These are phyloP conservation scores for Bodo saltans DNA, from an alignment of 78 protist genomes.

Conservation along the genomic window DNA sequence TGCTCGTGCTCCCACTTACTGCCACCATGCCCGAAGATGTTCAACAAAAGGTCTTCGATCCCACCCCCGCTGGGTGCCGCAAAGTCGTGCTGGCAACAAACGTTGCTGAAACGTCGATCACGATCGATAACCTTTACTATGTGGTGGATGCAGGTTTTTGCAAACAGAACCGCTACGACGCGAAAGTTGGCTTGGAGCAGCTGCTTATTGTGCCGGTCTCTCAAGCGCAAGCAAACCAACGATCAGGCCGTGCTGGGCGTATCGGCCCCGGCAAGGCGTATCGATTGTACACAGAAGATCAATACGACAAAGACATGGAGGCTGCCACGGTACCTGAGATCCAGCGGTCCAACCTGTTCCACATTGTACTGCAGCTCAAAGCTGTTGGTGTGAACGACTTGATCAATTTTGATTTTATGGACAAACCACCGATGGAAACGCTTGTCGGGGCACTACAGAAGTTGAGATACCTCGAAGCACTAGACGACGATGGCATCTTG, in stretches of 20 bases:
- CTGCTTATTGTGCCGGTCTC: constrained; percentile 90
- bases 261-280: constrained; percentile 98
- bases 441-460: constrained; percentile 78
- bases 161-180: constrained; percentile 89
- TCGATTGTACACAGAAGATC: constrained; percentile 96
- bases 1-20: constrained; percentile 82
- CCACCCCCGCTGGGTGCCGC: constrained; percentile 80
- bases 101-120: constrained; percentile 85
- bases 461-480: constrained; percentile 85
- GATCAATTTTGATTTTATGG: constrained; percentile 96
- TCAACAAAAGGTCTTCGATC: constrained; percentile 91
- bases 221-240: constrained; percentile 88
- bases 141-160: constrained; percentile 75
- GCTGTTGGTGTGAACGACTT: constrained; percentile 90
- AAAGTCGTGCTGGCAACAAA: constrained; percentile 75
- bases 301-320: constrained; percentile 92
- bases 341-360: constrained; percentile 96
- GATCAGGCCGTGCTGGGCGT: constrained; percentile 95
- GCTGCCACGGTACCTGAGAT: constrained; percentile 93
- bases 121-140: constrained; percentile 65
- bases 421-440: constrained; percentile 91
- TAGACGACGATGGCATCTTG: constrained; percentile 96
- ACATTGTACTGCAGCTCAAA: constrained; percentile 83
- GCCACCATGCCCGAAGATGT: constrained; percentile 87
- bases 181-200: constrained; percentile 93